phyloP scores from a whole-genome alignment of 305 asterid genomes.

The Lippia alba region DNA sequence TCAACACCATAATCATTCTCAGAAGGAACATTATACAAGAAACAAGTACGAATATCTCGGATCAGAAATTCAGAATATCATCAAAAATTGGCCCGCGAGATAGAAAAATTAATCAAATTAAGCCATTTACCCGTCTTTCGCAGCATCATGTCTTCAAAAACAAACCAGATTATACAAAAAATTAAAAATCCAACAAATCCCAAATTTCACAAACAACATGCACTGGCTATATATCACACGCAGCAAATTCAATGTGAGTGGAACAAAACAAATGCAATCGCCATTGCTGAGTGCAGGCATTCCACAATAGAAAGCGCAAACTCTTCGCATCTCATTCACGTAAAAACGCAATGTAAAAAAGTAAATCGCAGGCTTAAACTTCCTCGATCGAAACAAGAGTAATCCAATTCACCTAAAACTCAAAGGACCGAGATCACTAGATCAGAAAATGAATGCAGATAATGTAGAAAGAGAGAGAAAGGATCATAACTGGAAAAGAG shows the following conservation, averaged over 20 bases:
- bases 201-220: slow-evolving; percentile 4
- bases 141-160: slow-evolving; percentile 17
- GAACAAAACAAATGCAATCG: slow-evolving; percentile 12
- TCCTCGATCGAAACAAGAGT: slow-evolving; percentile 20
- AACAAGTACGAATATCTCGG: slow-evolving; percentile 1
- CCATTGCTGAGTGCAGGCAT: slow-evolving; percentile 16
- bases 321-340: neutral
- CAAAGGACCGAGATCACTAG: slow-evolving; percentile 39
- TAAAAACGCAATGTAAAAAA: too few species aligned
- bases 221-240: slow-evolving; percentile 23
- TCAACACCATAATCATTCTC: neutral
- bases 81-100: neutral
- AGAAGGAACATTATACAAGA: slow-evolving; percentile 2
- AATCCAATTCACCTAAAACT: slow-evolving; percentile 17
- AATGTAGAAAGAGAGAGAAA: neutral
- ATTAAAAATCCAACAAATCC: slow-evolving; percentile 31
- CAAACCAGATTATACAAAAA: neutral
- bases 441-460: slow-evolving; percentile 23
- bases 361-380: slow-evolving; percentile 19
- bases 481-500: slow-evolving; percentile 10
- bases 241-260: slow-evolving; percentile 13
- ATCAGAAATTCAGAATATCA: neutral
- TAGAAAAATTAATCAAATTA: neutral
- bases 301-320: slow-evolving; percentile 20
- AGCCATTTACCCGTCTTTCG: neutral